Conservation (phyloP, 2,329 filamentous ascomycete species). For the Aspergillus ruber region DNA sequence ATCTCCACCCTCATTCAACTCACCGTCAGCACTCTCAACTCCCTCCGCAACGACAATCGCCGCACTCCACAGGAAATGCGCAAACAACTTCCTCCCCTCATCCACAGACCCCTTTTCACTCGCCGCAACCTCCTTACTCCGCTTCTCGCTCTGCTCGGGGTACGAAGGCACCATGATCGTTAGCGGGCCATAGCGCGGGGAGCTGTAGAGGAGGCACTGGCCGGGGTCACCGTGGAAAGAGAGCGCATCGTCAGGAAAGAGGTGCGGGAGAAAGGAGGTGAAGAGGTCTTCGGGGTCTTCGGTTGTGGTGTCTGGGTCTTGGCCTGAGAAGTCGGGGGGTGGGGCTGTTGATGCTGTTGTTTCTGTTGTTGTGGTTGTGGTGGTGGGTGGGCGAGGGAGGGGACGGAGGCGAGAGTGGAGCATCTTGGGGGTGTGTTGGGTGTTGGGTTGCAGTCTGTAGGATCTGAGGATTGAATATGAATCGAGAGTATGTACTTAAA, state of each 20-base stretch:
- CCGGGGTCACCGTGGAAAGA: constrained; percentile 50
- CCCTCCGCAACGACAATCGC: constrained; percentile 38
- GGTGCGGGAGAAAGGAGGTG: constrained; percentile 44
- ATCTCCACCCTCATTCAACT: constrained; percentile 7
- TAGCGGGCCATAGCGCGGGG: constrained; percentile 35
- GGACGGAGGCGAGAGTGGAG: constrained; percentile 25
- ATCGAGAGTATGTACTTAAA: too few species aligned
- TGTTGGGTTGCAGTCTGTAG: background rate
- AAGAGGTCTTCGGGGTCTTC: constrained; percentile 48
- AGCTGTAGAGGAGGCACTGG: constrained; percentile 46
- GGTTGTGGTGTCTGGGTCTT: constrained; percentile 11
- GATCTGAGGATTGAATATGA: too few species aligned
- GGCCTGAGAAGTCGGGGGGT: constrained; percentile 11
- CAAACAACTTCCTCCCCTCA: constrained; percentile 48
- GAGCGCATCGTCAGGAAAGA: constrained; percentile 52
- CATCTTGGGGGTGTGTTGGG: constrained; percentile 10
- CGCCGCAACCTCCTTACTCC: constrained; percentile 11
- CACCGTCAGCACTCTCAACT: constrained; percentile 28
- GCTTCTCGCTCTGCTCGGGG: constrained; percentile 31
- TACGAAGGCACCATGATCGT: constrained; percentile 36
- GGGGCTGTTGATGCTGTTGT: constrained; percentile 6
- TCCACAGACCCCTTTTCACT: constrained; percentile 27
- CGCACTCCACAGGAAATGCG: constrained; percentile 56
- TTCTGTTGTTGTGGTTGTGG: constrained; percentile 1
- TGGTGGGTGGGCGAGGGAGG: constrained; percentile 17